Evolutionary conservation across 345 rosid genomes (phyloP).

Genomic region (Gynandropsis gynandra): DNA sequence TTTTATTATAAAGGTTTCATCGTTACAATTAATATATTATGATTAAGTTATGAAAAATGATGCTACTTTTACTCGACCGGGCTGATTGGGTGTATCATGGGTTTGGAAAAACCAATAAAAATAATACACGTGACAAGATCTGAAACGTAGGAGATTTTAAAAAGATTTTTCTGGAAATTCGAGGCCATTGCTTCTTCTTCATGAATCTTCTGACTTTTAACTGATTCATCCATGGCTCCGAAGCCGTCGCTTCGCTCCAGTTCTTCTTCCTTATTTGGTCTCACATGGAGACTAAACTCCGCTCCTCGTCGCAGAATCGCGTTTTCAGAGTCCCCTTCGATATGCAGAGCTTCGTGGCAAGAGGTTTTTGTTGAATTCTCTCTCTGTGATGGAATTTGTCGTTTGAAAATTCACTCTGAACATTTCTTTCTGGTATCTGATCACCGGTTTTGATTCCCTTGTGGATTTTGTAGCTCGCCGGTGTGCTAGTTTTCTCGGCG

Average conservation of each 20-base stretch:
- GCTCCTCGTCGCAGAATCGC: constrained; percentile 12
- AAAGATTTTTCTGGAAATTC: too few relatives aligned
- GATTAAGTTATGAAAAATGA: too few relatives aligned
- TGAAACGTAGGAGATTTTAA: too few relatives aligned
- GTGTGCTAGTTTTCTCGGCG: constrained; percentile 85
- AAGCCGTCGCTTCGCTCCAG: constrained; percentile 25
- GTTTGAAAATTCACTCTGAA: background rate
- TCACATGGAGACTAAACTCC: background rate
- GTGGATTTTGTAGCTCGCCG: constrained; percentile 56
- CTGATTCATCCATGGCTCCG: constrained; percentile 24
- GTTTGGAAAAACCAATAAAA: too few relatives aligned
- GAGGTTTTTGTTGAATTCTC: constrained; percentile 37
- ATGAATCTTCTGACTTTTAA: too few relatives aligned
- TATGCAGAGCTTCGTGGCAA: constrained; percentile 82
- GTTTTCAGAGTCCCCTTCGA: constrained; percentile 20
- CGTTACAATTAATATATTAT: too few relatives aligned
- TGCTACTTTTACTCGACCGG: too few relatives aligned
- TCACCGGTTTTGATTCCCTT: constrained; percentile 25
- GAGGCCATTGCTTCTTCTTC: too few relatives aligned
- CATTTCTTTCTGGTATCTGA: background rate
- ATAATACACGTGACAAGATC: too few relatives aligned
- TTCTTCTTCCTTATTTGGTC: constrained; percentile 27
- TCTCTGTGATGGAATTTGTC: background rate
- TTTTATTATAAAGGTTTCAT: too few relatives aligned
- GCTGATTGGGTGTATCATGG: too few relatives aligned